Conservation (phyloP, 768 basidiomycete species). For the Auricularia auricula-judae region DNA sequence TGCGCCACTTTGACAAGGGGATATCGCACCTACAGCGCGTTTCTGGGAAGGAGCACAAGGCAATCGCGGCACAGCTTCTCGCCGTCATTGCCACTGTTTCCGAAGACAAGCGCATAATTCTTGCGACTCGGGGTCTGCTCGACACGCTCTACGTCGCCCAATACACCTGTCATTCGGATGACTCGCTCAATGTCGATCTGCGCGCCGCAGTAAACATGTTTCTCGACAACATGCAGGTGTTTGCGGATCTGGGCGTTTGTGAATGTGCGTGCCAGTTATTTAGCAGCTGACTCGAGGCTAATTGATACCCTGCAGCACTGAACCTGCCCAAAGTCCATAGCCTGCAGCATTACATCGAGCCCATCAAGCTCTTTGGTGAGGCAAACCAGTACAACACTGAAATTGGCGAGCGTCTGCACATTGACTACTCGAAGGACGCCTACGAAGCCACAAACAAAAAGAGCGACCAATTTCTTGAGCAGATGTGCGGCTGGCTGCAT, state of each 20-base stretch:
- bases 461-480: not conserved
- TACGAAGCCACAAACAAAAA: not conserved
- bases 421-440: not conserved
- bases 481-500: not conserved
- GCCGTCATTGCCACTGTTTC: not conserved
- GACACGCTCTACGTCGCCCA: conserved; percentile 20
- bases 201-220: conserved; percentile 2
- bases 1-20: conserved; percentile 9
- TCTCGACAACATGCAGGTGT: conserved; percentile 5
- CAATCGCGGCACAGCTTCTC: conserved; percentile 5
- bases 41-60: conserved; percentile 6
- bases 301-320: conserved; percentile 10
- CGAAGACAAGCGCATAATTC: not conserved
- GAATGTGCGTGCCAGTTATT: too few relatives aligned
- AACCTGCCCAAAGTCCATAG: conserved; percentile 19
- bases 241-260: conserved; percentile 3
- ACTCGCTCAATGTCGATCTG: conserved; percentile 4
- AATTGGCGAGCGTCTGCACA: not conserved
- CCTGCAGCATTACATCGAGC: conserved; percentile 12
- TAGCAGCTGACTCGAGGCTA: too few relatives aligned
- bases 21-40: conserved; percentile 4
- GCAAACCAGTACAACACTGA: not conserved
- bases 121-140: conserved; percentile 8
- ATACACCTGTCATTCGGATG: conserved; percentile 6
- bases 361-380: conserved; percentile 13